Base-by-base conservation (phyloP, 495 filamentous ascomycete species). In the Penicillium angulare region DNA sequence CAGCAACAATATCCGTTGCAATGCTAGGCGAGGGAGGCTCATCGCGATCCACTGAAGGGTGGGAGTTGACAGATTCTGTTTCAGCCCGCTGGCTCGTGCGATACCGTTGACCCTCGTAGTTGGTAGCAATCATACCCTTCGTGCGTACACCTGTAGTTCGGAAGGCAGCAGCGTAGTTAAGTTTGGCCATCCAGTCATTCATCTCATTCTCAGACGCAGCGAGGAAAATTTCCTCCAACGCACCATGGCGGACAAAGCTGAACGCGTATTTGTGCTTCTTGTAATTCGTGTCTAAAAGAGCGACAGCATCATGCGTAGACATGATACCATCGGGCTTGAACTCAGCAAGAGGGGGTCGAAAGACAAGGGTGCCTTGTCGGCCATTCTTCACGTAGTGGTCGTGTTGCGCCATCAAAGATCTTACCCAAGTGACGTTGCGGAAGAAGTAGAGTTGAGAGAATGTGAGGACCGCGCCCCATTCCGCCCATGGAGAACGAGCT, bases 191-290 rank as follows among this genome's bases (percentile, higher is more conserved):
- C 93, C 93, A 99, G 60, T 99, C 93, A 61, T 97, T 95, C 82
- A 96, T 89, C 44, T 97, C 95, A 3, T 74, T 70, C 52, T 97
- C 95, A 23, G 79, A 87, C 52, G 95, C 88, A 3, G 93, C 92
- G 17, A 99, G 76, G 47, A 99, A 88, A 10, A 88, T 85, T 63
- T 99, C 93, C 61, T 97, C 92, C 15, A 95, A 72, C 0, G 89
- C 86, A 44, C 90, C 89, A 49, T 90, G 89, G n/a, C 89, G 79
- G 36, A 95, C 86, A 56, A 96, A 91, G 5, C 91, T 76, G 63
- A 99, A 95, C 0, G 95, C 90, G 65, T 97, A 79, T 66, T 97
- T 99, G 67, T 99, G 93, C 65, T 95, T 97, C 65, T 84, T 95
- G 65, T 99, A 99, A 29, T 73, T 86, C 12, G 80, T 75, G 65